Conservation (phyloP, 176 grass and related monocot species). For the Cenchrus purpureus region DNA sequence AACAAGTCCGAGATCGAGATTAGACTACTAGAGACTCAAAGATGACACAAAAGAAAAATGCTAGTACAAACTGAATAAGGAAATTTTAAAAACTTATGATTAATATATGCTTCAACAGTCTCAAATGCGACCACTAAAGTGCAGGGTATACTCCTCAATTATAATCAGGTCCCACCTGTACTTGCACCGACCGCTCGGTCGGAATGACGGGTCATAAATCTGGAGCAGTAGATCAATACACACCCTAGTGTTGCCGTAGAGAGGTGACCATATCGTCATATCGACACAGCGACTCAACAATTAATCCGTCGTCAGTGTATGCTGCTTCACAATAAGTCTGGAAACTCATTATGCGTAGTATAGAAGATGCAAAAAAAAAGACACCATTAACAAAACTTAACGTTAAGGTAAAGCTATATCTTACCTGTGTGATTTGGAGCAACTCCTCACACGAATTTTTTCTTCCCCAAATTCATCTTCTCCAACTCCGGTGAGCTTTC, state of each 20-base stretch:
- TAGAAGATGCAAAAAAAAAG: too few relatives aligned
- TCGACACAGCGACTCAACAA: not conserved
- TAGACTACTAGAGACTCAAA: not conserved
- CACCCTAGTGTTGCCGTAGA: not conserved
- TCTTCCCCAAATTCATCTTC: too few relatives aligned
- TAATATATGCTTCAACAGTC: slow-evolving; percentile 10
- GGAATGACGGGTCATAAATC: slow-evolving; percentile 23
- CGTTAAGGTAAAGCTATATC: too few relatives aligned
- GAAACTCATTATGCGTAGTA: not conserved
- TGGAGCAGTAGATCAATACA: not conserved
- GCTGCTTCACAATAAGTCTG: not conserved
- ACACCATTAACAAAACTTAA: too few relatives aligned
- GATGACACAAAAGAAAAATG: too few relatives aligned
- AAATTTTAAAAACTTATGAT: not conserved
- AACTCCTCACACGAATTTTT: too few relatives aligned
- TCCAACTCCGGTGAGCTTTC: too few relatives aligned
- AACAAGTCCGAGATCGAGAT: not conserved
- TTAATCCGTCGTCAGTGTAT: not conserved
- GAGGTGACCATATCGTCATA: not conserved
- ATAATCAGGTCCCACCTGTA: not conserved
- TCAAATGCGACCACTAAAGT: slow-evolving; percentile 7
- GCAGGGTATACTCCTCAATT: not conserved
- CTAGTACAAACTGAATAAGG: too few relatives aligned
- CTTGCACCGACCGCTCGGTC: not conserved
- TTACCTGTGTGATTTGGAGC: too few relatives aligned